These are phyloP conservation scores for Psidium guajava DNA, from an alignment of 345 rosid species.

Conservation along the genomic window DNA sequence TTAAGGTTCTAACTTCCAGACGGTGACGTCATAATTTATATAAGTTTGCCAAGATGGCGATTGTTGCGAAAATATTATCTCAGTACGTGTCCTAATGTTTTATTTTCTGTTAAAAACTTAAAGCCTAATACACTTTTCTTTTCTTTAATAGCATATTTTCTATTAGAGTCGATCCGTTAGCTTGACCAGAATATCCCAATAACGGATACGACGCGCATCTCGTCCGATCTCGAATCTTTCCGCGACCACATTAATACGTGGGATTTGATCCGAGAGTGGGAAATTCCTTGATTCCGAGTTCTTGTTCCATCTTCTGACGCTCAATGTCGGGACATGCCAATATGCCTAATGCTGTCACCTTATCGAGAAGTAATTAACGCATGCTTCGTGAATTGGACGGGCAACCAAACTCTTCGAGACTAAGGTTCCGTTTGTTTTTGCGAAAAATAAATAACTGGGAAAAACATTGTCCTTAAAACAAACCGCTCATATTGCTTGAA, in stretches of 20 bases:
- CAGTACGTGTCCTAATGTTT: neutral
- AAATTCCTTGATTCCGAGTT: neutral
- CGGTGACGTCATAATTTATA: neutral
- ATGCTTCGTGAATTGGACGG: rapidly evolving
- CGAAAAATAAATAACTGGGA: no score
- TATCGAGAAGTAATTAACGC: neutral
- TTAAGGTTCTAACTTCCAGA: neutral
- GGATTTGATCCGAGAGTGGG: rapidly evolving
- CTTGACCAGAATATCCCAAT: neutral
- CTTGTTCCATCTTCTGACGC: neutral
- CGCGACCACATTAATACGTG: neutral
- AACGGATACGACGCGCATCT: neutral
- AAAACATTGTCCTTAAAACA: no score
- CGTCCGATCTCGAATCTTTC: neutral
- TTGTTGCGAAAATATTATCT: neutral
- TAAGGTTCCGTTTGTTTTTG: no score
- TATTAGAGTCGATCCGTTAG: rapidly evolving
- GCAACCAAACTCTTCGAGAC: neutral
- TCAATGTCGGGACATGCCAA: rapidly evolving
- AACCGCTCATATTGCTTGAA: no score
- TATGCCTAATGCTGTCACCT: neutral
- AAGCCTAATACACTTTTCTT: neutral
- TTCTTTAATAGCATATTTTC: neutral
- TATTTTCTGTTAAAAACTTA: neutral
- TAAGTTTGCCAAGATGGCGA: neutral